A percentile compares a stretch with the other conserved stretches of the same genome.
These are phyloP conservation scores for Penicillium sp. DNA, from an alignment of 2,329 filamentous ascomycete species.

Conservation along the genomic window DNA sequence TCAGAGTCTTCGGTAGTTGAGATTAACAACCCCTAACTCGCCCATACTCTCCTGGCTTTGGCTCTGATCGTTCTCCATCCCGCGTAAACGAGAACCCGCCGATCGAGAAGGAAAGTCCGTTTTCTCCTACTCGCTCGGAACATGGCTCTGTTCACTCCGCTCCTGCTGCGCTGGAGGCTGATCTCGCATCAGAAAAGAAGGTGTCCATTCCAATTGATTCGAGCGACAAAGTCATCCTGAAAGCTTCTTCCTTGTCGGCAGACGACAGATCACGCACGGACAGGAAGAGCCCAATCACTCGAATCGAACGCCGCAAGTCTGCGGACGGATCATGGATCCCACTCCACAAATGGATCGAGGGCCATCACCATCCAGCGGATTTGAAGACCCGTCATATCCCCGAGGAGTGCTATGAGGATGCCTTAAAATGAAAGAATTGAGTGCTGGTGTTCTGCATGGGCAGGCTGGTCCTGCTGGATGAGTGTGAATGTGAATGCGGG, in stretches of 20 bases:
- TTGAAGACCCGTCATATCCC: too few species aligned
- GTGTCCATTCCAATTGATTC: not conserved
- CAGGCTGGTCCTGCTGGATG: too few species aligned
- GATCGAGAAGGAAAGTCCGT: not conserved
- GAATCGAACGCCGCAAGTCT: not conserved
- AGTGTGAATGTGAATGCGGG: too few species aligned
- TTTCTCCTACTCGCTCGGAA: not conserved
- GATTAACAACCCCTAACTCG: not conserved
- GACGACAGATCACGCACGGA: too few species aligned
- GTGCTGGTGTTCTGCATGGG: too few species aligned
- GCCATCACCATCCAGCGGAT: not conserved
- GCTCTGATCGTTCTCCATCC: too few species aligned
- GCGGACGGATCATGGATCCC: conserved; percentile 1
- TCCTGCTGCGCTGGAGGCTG: not conserved
- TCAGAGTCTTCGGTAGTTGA: not conserved
- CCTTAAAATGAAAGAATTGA: too few species aligned
- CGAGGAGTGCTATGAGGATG: too few species aligned
- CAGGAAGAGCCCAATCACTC: not conserved
- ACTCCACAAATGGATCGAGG: conserved; percentile 3
- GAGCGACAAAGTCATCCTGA: not conserved
- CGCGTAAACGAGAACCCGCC: too few species aligned
- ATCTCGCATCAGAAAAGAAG: not conserved
- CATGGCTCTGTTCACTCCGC: not conserved
- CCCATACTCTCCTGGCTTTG: too few species aligned
- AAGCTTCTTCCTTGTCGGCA: not conserved